Base-by-base conservation (phyloP, 768 basidiomycete species). In the Pisolithus microcarpus region DNA sequence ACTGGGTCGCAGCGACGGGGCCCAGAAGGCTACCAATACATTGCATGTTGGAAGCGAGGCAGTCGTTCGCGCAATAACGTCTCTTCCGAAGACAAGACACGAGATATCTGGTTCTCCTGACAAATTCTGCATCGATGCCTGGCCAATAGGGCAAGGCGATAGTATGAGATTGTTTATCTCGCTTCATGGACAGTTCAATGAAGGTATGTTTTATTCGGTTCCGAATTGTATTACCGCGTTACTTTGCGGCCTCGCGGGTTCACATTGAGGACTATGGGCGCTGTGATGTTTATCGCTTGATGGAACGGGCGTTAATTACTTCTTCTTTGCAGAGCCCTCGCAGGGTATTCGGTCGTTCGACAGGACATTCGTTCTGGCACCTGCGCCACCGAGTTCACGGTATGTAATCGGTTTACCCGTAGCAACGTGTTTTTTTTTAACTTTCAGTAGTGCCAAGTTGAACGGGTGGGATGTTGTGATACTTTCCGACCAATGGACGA, bases 291-390 rank as follows among this genome's bases (percentile, higher is more conserved):
- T 51, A 36, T 13, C 21, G 48, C 24, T 43, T 59, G 56, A 59
- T 54, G 50, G 57, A 49, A 57, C 54, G 34, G 21, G 9, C 54
- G 31, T 62, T 66, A 31, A 68, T 54, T 18, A 38, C 36, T 26
- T 56, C 34, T 52, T 52, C 55, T 44, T 52, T 36, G 1, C 57
- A 88, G 85, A 79, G 57, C 84, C 85, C 24, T 74, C 81, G 8
- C 80, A 81, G 49, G 93, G 92, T 10, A 70, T 91, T 21, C 81
- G 95, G 43, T 95, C 93, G 19, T 99, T 99, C 68, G 92, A 96
- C 64, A 79, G 96, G 51, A 84, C 90, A 0, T 94, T 98, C 62
- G 77, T 98, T 49, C 73, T 99, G 23, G 82, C 84, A 5, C 86
- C 87, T 37, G 85, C 93, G 3, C 69, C 82, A 23, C 82, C 85